Evolutionary conservation across 2,329 filamentous ascomycete genomes (phyloP).

Genomic region (Scorias spongiosa): DNA sequence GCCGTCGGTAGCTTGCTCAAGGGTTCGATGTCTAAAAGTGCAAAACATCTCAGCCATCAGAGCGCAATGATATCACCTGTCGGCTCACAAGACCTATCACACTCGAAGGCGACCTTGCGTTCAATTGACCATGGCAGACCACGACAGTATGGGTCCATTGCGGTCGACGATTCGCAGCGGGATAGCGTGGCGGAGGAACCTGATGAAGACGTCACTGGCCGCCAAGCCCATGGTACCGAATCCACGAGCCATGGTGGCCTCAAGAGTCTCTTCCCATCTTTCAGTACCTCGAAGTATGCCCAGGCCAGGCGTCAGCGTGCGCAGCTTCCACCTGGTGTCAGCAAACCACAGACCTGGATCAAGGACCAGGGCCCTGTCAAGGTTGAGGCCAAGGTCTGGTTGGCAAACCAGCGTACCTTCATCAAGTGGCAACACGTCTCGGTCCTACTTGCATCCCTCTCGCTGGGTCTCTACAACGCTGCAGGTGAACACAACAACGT

Average conservation of each 20-base stretch:
- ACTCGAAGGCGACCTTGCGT: constrained; percentile 29
- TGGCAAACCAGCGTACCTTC: constrained; percentile 95
- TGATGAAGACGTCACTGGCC: constrained; percentile 36
- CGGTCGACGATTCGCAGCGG: constrained; percentile 5
- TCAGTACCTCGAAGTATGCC: constrained; percentile 68
- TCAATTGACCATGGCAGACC: constrained; percentile 27
- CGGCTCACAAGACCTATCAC: constrained; percentile 36
- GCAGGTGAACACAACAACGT: constrained; percentile 60
- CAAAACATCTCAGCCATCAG: constrained; percentile 30
- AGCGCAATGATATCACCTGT: constrained; percentile 51
- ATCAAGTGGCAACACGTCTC: constrained; percentile 97
- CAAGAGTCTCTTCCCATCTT: constrained; percentile 62
- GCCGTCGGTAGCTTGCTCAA: constrained; percentile 73
- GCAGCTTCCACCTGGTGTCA: constrained; percentile 71
- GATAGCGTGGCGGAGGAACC: constrained; percentile 25
- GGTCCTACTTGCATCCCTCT: constrained; percentile 70
- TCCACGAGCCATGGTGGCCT: constrained; percentile 36
- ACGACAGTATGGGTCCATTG: constrained; percentile 2
- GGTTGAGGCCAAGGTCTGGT: constrained; percentile 96
- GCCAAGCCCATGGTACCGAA: constrained; percentile 18
- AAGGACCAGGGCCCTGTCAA: constrained; percentile 86
- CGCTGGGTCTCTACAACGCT: constrained; percentile 76
- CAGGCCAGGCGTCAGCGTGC: constrained; percentile 32
- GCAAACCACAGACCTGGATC: constrained; percentile 72
- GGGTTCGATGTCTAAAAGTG: constrained; percentile 25